These are phyloP conservation scores for Phytopythium sindhum DNA, from an alignment of 352 stramenopile species.

Conservation along the genomic window DNA sequence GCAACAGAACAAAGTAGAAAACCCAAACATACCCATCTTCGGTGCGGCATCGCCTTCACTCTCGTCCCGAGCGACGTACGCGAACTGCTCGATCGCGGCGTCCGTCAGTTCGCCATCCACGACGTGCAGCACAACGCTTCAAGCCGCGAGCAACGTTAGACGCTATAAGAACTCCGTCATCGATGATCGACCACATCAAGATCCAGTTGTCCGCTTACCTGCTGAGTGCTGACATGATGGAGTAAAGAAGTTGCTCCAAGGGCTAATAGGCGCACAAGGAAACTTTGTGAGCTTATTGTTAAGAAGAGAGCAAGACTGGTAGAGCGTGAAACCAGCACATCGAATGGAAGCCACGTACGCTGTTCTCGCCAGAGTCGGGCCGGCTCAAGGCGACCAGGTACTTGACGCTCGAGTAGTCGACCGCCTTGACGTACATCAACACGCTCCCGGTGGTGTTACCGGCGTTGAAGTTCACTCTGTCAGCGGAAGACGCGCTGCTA, in stretches of 20 bases:
- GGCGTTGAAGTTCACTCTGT: not conserved
- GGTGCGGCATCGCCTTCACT: constrained; percentile 17
- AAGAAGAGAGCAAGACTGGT: too few relatives aligned
- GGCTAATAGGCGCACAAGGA: constrained; percentile 18
- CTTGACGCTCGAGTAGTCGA: constrained; percentile 62
- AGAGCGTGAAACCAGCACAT: not conserved
- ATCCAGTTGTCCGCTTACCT: constrained; percentile 21
- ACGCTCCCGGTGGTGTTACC: constrained; percentile 19
- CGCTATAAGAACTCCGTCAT: not conserved
- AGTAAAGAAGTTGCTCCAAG: constrained; percentile 60
- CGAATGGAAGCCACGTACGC: constrained; percentile 6
- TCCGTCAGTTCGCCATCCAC: constrained; percentile 50
- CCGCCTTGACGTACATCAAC: constrained; percentile 71
- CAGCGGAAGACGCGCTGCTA: not conserved
- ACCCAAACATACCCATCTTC: constrained; percentile 21
- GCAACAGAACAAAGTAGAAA: not conserved
- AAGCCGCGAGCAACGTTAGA: not conserved
- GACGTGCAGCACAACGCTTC: constrained; percentile 68
- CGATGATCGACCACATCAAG: not conserved
- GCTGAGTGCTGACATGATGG: constrained; percentile 60
- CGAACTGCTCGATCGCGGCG: constrained; percentile 51
- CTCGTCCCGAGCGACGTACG: constrained; percentile 40
- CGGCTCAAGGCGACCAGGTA: constrained; percentile 71
- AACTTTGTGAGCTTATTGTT: too few relatives aligned
- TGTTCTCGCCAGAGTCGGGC: constrained; percentile 37